Percentiles rank a stretch among this genome's conserved stretches.
Evolutionary conservation across 73 alveolate genomes (phyloP).

Genomic region (Paramecium tetraurelia): DNA sequence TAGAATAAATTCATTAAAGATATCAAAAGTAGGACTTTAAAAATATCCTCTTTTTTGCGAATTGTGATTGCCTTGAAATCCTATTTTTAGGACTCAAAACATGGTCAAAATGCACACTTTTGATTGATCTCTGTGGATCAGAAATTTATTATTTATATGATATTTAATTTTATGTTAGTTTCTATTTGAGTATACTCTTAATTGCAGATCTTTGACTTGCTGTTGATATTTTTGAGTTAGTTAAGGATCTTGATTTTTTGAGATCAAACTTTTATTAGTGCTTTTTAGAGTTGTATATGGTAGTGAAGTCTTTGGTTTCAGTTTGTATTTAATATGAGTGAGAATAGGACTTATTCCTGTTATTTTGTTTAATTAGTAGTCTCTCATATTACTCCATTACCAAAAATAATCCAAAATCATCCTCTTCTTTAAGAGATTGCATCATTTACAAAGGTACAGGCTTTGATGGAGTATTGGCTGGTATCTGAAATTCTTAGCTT

Average conservation of each 20-base stretch:
- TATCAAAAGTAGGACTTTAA: background rate
- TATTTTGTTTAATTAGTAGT: background rate
- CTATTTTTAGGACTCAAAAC: background rate
- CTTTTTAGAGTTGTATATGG: background rate
- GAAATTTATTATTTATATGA: background rate
- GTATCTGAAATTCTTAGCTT: background rate
- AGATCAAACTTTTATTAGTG: background rate
- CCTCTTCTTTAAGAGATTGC: background rate
- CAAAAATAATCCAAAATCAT: background rate
- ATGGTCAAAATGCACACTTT: background rate
- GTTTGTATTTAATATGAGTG: background rate
- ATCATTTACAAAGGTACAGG: background rate
- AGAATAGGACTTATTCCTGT: background rate
- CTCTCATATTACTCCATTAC: constrained; percentile 2
- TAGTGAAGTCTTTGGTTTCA: background rate
- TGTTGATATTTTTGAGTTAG: background rate
- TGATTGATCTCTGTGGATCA: background rate
- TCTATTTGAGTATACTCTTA: background rate
- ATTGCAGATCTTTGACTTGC: background rate
- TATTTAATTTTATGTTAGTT: background rate
- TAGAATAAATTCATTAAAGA: background rate
- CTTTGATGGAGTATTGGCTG: background rate
- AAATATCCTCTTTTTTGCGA: background rate
- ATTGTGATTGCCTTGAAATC: background rate
- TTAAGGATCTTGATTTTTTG: background rate